These are phyloP conservation scores for Yamadazyma laniorum DNA, from an alignment of 805 yeast genomes.

Conservation along the genomic window DNA sequence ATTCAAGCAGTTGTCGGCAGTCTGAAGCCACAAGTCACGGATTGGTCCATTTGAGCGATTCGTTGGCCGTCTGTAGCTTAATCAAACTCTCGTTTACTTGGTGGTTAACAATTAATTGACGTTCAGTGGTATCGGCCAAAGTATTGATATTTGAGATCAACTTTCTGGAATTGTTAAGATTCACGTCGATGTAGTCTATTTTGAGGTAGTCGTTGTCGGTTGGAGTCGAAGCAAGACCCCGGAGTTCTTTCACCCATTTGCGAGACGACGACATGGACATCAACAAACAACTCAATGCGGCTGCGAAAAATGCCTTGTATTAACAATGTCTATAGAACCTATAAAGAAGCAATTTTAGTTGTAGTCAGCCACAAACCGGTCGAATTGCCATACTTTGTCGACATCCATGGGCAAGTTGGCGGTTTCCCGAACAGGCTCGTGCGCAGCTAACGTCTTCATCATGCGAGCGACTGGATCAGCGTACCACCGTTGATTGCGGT, in stretches of 20 bases:
- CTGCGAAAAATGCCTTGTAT: neutral
- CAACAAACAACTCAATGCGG: neutral
- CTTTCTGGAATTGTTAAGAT: slow-evolving; percentile 32
- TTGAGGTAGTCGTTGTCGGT: slow-evolving; percentile 27
- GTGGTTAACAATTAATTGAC: slow-evolving; percentile 1
- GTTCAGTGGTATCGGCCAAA: slow-evolving; percentile 2
- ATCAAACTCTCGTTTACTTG: slow-evolving; percentile 8
- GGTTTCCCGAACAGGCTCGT: slow-evolving; percentile 18
- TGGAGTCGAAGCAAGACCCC: slow-evolving; percentile 16
- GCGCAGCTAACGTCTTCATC: slow-evolving; percentile 30
- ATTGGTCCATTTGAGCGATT: slow-evolving; percentile 10
- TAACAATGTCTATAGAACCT: no score
- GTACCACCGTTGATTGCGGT: slow-evolving; percentile 36
- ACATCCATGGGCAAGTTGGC: slow-evolving; percentile 28
- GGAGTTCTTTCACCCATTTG: slow-evolving; percentile 15
- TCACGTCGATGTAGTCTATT: slow-evolving; percentile 33
- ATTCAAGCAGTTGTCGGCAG: no score
- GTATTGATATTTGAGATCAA: slow-evolving; percentile 20
- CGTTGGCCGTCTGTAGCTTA: slow-evolving; percentile 6
- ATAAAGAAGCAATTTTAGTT: neutral
- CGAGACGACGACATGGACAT: neutral
- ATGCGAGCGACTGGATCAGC: slow-evolving; percentile 34
- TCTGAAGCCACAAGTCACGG: no score
- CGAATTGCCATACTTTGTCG: slow-evolving; percentile 33
- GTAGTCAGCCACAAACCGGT: slow-evolving; percentile 20